Evolutionary conservation across 1,284 basidiomycete genomes (phyloP), one percentile per base, ranked within the genome.

Genomic region (Microbotryomycetes sp.): DNA sequence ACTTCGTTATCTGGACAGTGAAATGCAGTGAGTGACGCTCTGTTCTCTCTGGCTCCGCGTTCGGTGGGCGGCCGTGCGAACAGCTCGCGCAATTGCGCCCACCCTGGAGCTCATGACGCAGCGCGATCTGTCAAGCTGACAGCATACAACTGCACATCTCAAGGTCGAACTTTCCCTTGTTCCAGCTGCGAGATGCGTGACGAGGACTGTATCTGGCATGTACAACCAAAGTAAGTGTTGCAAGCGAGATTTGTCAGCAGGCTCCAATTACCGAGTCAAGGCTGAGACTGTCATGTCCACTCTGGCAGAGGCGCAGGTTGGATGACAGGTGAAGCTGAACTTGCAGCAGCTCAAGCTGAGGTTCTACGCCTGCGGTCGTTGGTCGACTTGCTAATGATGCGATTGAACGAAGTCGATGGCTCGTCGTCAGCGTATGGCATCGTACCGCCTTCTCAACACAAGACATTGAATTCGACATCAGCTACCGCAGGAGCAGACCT

Each of bases 321-420:
- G 0, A 28, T 15, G 2, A 62, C 60, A 19, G 62, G 58, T 31
- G 62, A 66, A 32, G 61, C 61, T 47, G 65, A 66, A 51, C 56
- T 66, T 16, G 62, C 63, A 45, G 36, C 22, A 45, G 36, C 51
- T 2, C 47, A 57, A 23, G 16, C 45, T 28, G 65, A 67, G 29
- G 60, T 67, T 32, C 53, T 49, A 22, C 32, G 65, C 2, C 36
- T 67, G 26, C 56, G 58, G 48, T 51, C 56, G n/a, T 60, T 67
- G 25, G 65, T 67, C 62, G 65, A 67, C 54, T 36, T 67, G 19
- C 60, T 67, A 22, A 51, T 67, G 29, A 58, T 51, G 1, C 50
- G 60, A 5, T 58, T 67, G 31, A 62, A 64, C 29, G 61, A 66
- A 49, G 60, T 62, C 26, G 61, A 65, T 46, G 60, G 54, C 23